Evolutionary conservation across 1,284 basidiomycete species (phyloP).

Genomic region (Cystodermella granulosa): DNA sequence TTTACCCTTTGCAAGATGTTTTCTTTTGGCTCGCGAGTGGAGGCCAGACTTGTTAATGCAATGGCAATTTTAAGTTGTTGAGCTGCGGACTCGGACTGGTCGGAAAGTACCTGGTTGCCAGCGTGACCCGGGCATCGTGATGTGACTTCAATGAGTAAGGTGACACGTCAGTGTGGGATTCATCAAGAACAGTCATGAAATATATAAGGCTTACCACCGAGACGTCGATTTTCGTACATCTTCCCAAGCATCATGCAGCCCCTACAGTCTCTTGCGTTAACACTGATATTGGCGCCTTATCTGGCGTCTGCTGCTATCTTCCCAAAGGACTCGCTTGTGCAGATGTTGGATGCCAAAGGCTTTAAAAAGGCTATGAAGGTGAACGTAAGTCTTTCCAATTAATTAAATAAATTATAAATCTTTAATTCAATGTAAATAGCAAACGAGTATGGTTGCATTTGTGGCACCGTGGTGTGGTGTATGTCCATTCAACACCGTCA

Average conservation of each 20-base stretch:
- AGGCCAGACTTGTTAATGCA: too few species aligned
- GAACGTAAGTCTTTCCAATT: constrained; percentile 52
- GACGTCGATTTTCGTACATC: not conserved
- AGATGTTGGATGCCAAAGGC: constrained; percentile 67
- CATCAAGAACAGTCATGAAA: not conserved
- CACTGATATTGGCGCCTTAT: constrained; percentile 43
- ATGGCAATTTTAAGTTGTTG: too few species aligned
- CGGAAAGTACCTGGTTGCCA: too few species aligned
- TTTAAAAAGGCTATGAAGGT: constrained; percentile 73
- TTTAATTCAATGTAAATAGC: constrained; percentile 36
- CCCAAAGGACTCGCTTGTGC: constrained; percentile 62
- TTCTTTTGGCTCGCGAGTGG: too few species aligned
- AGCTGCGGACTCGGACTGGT: too few species aligned
- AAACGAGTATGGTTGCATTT: constrained; percentile 78
- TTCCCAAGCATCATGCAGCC: constrained; percentile 5
- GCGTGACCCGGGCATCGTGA: not conserved
- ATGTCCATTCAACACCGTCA: not conserved
- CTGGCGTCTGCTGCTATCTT: constrained; percentile 71
- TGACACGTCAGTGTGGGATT: not conserved
- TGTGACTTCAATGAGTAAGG: not conserved
- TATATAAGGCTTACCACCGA: not conserved
- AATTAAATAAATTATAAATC: not conserved
- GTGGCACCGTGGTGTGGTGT: constrained; percentile 82
- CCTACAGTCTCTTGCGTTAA: constrained; percentile 31
- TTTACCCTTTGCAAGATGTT: too few species aligned